Evolutionary conservation across 2,329 filamentous ascomycete genomes (phyloP).

Genomic region (Xylariaceae sp.): DNA sequence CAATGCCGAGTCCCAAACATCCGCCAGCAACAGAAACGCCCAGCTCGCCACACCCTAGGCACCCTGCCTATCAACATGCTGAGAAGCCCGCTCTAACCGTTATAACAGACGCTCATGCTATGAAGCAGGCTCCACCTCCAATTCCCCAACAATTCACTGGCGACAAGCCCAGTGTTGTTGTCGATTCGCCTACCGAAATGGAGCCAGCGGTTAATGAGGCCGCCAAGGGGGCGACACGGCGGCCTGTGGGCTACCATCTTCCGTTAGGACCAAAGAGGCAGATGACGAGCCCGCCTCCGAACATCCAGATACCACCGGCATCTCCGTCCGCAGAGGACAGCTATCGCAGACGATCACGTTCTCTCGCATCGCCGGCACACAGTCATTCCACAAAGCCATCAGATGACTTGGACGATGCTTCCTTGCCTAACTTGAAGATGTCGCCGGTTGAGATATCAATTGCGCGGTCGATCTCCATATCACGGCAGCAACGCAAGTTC

Average conservation of each 20-base stretch:
- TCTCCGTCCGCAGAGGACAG: constrained; percentile 22
- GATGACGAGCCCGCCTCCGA: constrained; percentile 39
- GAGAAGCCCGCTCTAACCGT: constrained; percentile 23
- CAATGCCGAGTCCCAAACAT: constrained; percentile 18
- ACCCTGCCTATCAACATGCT: constrained; percentile 10
- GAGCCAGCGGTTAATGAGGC: constrained; percentile 24
- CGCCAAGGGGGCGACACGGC: constrained; percentile 30
- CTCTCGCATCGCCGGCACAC: constrained; percentile 29
- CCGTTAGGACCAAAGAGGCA: constrained; percentile 42
- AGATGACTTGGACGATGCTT: constrained; percentile 20
- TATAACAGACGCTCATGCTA: constrained; percentile 20
- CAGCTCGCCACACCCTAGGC: constrained; percentile 13
- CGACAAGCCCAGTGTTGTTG: constrained; percentile 34
- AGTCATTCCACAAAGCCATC: constrained; percentile 33
- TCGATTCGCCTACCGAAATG: constrained; percentile 38
- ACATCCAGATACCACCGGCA: constrained; percentile 28
- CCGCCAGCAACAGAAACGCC: constrained; percentile 10
- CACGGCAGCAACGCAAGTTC: constrained; percentile 54
- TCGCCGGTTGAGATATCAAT: constrained; percentile 61
- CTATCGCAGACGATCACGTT: constrained; percentile 30
- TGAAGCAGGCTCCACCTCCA: constrained; percentile 16
- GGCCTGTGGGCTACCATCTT: constrained; percentile 29
- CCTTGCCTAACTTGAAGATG: constrained; percentile 27
- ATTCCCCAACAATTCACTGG: constrained; percentile 29
- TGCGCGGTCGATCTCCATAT: constrained; percentile 62